Conservation (phyloP, 129 eudicot genomes). For the Pulicaria dysenterica region DNA sequence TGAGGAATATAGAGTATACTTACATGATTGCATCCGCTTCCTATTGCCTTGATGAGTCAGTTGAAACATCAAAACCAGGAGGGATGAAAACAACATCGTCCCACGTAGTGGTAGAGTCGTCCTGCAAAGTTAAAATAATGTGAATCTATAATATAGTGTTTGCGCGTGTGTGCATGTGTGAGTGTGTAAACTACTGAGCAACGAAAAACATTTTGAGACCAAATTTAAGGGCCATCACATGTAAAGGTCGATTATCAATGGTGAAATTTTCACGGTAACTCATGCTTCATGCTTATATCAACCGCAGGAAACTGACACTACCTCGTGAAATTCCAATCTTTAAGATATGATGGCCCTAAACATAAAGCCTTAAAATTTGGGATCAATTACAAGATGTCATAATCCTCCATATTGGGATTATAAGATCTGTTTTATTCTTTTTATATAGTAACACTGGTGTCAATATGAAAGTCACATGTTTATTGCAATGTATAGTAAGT, state of each 20-base stretch:
- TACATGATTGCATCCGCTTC: slow-evolving; percentile 20
- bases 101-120: slow-evolving; percentile 52
- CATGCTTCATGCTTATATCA: too few species aligned
- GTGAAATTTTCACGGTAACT: too few species aligned
- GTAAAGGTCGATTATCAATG: background rate
- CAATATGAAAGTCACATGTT: background rate
- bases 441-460: background rate
- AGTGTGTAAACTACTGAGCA: background rate
- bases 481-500: background rate
- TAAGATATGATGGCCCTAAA: too few species aligned
- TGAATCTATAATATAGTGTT: background rate
- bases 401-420: too few species aligned
- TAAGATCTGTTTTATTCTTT: too few species aligned
- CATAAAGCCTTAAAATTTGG: too few species aligned
- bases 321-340: too few species aligned
- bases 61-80: slow-evolving; percentile 83
- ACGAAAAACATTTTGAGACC: background rate
- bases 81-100: slow-evolving; percentile 96
- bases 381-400: too few species aligned
- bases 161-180: too few species aligned
- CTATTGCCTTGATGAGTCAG: slow-evolving; percentile 43
- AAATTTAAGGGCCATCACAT: background rate
- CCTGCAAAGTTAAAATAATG: slow-evolving; percentile 49
- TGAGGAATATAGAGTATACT: slow-evolving; percentile 17
- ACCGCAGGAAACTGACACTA: too few species aligned